phyloP scores from a whole-genome alignment of 768 basidiomycete genomes.

The Dacryopinax primogenitus region DNA sequence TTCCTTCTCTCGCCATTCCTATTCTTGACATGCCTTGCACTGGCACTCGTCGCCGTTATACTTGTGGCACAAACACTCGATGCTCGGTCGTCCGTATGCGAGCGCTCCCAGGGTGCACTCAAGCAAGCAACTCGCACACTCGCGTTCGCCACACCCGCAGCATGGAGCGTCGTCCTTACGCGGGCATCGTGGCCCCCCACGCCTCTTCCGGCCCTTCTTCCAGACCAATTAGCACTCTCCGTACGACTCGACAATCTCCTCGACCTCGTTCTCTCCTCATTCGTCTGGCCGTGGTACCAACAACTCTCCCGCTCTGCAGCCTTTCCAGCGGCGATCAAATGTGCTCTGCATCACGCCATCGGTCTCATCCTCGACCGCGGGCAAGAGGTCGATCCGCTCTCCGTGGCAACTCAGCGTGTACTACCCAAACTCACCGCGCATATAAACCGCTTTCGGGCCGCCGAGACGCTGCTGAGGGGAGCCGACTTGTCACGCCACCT shows the following conservation, averaged over 20 bases:
- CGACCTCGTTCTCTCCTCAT: constrained; percentile 70
- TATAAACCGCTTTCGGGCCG: constrained; percentile 79
- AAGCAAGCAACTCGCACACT: constrained; percentile 53
- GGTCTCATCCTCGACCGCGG: constrained; percentile 42
- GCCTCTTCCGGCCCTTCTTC: constrained; percentile 51
- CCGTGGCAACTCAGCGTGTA: constrained; percentile 56
- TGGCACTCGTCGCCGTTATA: constrained; percentile 18
- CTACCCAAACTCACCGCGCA: constrained; percentile 82
- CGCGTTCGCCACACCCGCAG: constrained; percentile 81
- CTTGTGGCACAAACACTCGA: constrained; percentile 19
- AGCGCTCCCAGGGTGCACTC: constrained; percentile 13
- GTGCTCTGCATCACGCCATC: constrained; percentile 53
- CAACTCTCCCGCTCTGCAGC: constrained; percentile 73
- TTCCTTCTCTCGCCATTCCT: constrained; percentile 19
- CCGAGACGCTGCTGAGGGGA: constrained; percentile 73
- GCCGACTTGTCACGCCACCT: constrained; percentile 67
- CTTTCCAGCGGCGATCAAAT: constrained; percentile 76
- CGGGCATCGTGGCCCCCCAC: constrained; percentile 82
- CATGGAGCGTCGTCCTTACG: constrained; percentile 82
- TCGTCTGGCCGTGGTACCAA: constrained; percentile 81
- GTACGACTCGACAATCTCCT: constrained; percentile 67
- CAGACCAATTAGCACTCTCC: constrained; percentile 51
- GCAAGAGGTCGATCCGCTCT: not conserved
- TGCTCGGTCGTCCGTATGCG: constrained; percentile 8
- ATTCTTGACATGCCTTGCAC: constrained; percentile 13